Percentiles rank a stretch among this genome's conserved stretches.
phyloP scores from a whole-genome alignment of 2,329 filamentous ascomycete species.

The Colletotrichum sojae region DNA sequence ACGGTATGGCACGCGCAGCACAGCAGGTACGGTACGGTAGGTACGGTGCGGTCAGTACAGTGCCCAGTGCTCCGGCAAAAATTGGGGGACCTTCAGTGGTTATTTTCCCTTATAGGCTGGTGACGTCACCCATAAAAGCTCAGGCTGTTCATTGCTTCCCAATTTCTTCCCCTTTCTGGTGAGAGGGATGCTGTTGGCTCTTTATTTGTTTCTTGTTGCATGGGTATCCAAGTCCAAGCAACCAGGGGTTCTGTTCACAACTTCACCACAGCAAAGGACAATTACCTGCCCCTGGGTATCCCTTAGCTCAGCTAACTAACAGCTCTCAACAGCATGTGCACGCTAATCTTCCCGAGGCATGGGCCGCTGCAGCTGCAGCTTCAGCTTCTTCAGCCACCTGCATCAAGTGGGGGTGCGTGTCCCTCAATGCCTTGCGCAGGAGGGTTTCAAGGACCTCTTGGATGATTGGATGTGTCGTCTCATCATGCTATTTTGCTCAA shows the following conservation, averaged over 20 bases:
- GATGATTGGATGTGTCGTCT: slow-evolving; percentile 1
- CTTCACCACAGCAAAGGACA: not conserved
- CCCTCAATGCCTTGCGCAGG: slow-evolving; percentile 8
- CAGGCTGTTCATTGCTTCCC: not conserved
- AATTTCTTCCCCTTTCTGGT: not conserved
- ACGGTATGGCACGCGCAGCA: not conserved
- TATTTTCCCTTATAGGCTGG: not conserved
- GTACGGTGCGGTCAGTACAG: too few species aligned
- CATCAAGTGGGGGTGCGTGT: slow-evolving; percentile 10
- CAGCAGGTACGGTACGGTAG: too few species aligned
- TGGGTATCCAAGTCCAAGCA: not conserved
- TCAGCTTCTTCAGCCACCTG: not conserved
- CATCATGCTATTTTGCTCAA: not conserved
- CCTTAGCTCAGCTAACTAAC: not conserved
- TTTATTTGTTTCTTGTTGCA: slow-evolving; percentile 8
- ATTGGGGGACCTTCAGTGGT: not conserved
- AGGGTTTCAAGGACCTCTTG: not conserved
- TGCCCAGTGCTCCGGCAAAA: slow-evolving; percentile 22
- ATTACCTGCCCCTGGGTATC: slow-evolving; percentile 4
- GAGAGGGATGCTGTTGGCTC: not conserved
- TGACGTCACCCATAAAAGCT: slow-evolving; percentile 14
- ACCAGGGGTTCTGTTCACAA: not conserved
- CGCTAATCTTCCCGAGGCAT: slow-evolving; percentile 16
- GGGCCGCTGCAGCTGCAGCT: not conserved
- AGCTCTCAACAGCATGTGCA: slow-evolving; percentile 23